phyloP scores from a whole-genome alignment of 2,329 filamentous ascomycete species.

The Pseudogymnoascus sp. region DNA sequence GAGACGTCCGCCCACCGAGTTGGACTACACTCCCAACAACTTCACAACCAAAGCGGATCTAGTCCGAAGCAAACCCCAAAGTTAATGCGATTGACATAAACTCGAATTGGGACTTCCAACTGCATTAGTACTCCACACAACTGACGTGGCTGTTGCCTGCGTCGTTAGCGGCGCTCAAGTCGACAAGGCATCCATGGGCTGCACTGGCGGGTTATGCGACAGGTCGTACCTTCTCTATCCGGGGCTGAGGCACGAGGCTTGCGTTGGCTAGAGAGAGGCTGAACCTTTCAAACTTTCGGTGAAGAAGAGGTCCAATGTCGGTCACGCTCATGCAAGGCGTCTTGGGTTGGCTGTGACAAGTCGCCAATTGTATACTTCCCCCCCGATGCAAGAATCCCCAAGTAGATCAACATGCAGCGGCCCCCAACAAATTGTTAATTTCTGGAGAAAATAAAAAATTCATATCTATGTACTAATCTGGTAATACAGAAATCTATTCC shows the following conservation, averaged over 20 bases:
- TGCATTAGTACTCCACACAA: neutral
- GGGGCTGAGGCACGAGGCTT: neutral
- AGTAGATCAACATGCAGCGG: neutral
- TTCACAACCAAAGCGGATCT: neutral
- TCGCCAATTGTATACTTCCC: neutral
- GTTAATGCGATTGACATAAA: neutral
- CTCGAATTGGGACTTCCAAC: neutral
- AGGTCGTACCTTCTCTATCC: neutral
- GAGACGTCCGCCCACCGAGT: neutral
- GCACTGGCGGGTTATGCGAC: neutral
- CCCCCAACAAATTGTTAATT: neutral
- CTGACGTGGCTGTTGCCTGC: constrained; percentile 1
- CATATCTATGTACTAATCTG: neutral
- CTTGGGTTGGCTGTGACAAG: neutral
- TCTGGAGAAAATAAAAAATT: neutral
- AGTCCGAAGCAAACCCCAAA: neutral
- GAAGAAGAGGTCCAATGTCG: neutral
- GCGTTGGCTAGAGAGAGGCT: neutral
- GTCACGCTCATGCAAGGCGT: neutral
- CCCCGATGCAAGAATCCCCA: neutral
- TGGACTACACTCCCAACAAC: neutral
- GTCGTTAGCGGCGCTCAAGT: neutral
- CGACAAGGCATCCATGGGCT: neutral
- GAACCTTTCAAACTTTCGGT: neutral
- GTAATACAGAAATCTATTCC: constrained; percentile 1